Percentiles rank a stretch among this genome's conserved stretches.
Conservation (phyloP, 805 yeast genomes). For the Yamadazyma nakazawae region DNA sequence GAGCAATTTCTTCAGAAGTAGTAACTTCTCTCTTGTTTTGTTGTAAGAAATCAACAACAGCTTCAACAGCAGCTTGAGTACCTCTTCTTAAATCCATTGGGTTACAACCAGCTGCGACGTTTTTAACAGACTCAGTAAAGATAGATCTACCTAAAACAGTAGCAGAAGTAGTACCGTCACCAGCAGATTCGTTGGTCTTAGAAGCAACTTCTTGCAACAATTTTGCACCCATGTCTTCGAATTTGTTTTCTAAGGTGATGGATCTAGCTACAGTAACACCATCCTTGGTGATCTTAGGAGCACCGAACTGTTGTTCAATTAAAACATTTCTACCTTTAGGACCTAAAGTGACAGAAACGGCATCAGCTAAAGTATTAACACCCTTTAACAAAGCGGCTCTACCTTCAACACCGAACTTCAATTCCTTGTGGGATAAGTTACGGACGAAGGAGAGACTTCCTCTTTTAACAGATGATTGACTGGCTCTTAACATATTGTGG, state of each 20-base stretch:
- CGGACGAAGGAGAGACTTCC: conserved; percentile 35
- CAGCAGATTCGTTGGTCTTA: conserved; percentile 95
- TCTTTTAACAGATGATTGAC: conserved; percentile 7
- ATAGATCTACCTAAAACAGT: conserved; percentile 95
- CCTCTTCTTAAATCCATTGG: conserved; percentile 99
- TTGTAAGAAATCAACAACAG: conserved; percentile 81
- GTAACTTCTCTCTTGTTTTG: conserved; percentile 89
- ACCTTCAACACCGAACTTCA: conserved; percentile 96
- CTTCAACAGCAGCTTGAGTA: conserved; percentile 93
- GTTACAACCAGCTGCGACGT: conserved; percentile 98
- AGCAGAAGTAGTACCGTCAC: conserved; percentile 98
- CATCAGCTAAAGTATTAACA: conserved; percentile 92
- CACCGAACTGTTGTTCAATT: conserved; percentile 93
- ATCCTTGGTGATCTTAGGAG: conserved; percentile 98
- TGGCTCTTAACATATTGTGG: conserved; percentile 11
- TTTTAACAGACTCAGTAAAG: conserved; percentile 91
- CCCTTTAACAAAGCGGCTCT: conserved; percentile 92
- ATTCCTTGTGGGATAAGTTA: conserved; percentile 75
- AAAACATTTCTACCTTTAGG: conserved; percentile 97
- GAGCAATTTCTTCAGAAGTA: conserved; percentile 92
- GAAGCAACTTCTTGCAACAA: conserved; percentile 94
- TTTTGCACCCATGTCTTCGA: conserved; percentile 95
- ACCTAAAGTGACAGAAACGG: conserved; percentile 94
- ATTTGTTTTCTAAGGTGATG: conserved; percentile 78
- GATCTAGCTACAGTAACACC: conserved; percentile 97